Percentiles rank a stretch among this genome's conserved stretches.
Conservation (phyloP, 305 asterid species). For the Fraxinus latifolia region DNA sequence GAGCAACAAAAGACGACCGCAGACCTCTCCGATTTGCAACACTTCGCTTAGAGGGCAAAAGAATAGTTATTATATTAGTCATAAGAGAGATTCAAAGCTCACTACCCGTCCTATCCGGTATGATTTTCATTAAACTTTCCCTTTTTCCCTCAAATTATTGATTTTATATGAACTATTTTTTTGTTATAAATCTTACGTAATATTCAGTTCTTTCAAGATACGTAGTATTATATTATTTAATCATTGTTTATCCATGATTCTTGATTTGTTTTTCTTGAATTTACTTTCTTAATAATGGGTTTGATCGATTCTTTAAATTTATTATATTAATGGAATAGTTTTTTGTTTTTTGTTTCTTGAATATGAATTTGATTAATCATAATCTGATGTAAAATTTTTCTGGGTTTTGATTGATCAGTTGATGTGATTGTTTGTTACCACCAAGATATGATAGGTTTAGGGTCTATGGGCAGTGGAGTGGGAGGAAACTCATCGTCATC, state of each 20-base stretch:
- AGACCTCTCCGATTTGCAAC: slow-evolving; percentile 15
- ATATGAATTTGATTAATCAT: neutral
- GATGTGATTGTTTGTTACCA: slow-evolving; percentile 9
- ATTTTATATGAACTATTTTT: neutral
- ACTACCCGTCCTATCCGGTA: slow-evolving; percentile 29
- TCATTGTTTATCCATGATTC: slow-evolving; percentile 12
- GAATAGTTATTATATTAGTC: neutral
- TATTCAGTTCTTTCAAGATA: neutral
- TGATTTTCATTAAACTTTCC: neutral
- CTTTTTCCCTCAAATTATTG: neutral
- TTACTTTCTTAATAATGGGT: slow-evolving; percentile 16
- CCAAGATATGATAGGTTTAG: slow-evolving; percentile 57
- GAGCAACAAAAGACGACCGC: slow-evolving; percentile 17
- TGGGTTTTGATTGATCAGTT: slow-evolving; percentile 44
- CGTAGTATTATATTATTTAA: neutral
- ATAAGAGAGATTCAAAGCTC: slow-evolving; percentile 14
- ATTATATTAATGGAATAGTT: neutral
- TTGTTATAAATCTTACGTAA: neutral
- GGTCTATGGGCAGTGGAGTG: slow-evolving; percentile 51
- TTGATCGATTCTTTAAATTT: neutral
- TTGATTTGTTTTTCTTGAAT: neutral
- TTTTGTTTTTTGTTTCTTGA: neutral
- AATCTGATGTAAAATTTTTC: slow-evolving; percentile 9
- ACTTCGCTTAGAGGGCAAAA: slow-evolving; percentile 22
- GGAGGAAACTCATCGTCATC: slow-evolving; percentile 57